Evolutionary conservation across 805 yeast genomes (phyloP).

Genomic region (Ogataea trehaloabstinens): DNA sequence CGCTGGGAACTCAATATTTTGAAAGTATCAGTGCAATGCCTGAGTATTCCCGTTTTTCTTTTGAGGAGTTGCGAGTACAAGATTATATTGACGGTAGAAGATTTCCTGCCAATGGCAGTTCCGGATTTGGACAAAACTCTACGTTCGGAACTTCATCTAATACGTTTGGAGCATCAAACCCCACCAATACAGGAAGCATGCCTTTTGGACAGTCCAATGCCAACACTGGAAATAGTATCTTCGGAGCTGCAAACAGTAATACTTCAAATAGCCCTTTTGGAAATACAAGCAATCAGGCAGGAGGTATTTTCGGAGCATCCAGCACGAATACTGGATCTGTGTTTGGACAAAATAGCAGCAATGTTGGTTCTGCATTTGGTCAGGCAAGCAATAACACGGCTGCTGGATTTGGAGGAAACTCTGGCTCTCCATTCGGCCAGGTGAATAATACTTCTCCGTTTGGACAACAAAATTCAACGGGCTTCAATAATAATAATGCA

Average conservation of each 20-base stretch:
- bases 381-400: constrained; percentile 33
- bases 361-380: constrained; percentile 25
- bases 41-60: constrained; percentile 75
- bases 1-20: constrained; percentile 55
- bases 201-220: constrained; percentile 41
- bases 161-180: constrained; percentile 12
- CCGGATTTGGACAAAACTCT: constrained; percentile 34
- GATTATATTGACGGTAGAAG: constrained; percentile 79
- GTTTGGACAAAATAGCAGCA: constrained; percentile 22
- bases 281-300: constrained; percentile 28
- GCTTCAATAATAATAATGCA: constrained; percentile 21
- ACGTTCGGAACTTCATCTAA: constrained; percentile 24
- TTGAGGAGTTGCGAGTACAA: constrained; percentile 84
- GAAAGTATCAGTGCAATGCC: constrained; percentile 88
- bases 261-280: constrained; percentile 17
- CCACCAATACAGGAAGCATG: constrained; percentile 36
- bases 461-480: constrained; percentile 23
- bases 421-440: constrained; percentile 27
- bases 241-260: constrained; percentile 18
- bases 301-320: constrained; percentile 24
- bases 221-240: constrained; percentile 16
- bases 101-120: constrained; percentile 43
- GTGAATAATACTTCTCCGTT: constrained; percentile 17
- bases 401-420: constrained; percentile 16
- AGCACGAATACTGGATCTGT: constrained; percentile 16